Evolutionary conservation across 768 basidiomycete species (phyloP).

Genomic region (Coprinopsis strossmayeri): DNA sequence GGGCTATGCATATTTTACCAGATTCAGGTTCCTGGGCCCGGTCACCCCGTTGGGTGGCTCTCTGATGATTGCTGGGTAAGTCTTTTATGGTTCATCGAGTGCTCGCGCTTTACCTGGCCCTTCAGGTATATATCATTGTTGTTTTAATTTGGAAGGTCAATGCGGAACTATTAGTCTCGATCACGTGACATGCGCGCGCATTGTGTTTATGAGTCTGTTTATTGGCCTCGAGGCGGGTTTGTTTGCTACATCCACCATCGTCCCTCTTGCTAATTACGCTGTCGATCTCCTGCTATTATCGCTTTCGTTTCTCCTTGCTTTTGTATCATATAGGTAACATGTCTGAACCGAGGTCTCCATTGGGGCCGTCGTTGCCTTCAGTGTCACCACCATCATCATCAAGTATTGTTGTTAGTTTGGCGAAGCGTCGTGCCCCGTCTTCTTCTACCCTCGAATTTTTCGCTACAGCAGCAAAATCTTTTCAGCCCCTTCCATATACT

Average conservation of each 20-base stretch:
- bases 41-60: conserved; percentile 62
- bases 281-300: conserved; percentile 4
- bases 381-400: conserved; percentile 20
- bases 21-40: conserved; percentile 49
- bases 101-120: conserved; percentile 1
- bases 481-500: conserved; percentile 60
- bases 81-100: background rate
- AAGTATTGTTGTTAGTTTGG: conserved; percentile 17
- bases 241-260: conserved; percentile 7
- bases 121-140: conserved; percentile 13
- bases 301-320: background rate
- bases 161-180: conserved; percentile 10
- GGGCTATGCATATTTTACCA: conserved; percentile 6
- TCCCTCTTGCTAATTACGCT: conserved; percentile 5
- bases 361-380: conserved; percentile 20
- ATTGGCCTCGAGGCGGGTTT: conserved; percentile 22
- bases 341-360: conserved; percentile 10
- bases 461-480: conserved; percentile 54
- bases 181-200: conserved; percentile 32
- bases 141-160: conserved; percentile 3
- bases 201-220: conserved; percentile 21
- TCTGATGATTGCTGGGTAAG: conserved; percentile 65
- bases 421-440: conserved; percentile 44
- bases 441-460: conserved; percentile 54
- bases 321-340: background rate